These are phyloP conservation scores for Gracilaria caudata DNA, from an alignment of 23 red algal genomes.

Conservation along the genomic window DNA sequence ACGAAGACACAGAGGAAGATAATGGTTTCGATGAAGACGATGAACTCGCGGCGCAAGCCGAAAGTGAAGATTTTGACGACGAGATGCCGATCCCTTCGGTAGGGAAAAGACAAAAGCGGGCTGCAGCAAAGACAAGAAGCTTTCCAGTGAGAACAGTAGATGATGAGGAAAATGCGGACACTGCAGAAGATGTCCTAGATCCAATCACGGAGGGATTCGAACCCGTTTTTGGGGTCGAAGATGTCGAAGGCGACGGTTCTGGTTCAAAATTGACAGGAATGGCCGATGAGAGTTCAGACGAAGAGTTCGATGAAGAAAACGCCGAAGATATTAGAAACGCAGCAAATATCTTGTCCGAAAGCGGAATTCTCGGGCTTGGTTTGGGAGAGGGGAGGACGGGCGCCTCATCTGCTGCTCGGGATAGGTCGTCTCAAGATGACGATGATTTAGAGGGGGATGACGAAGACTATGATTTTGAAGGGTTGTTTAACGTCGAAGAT, in stretches of 20 bases:
- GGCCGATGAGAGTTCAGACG: constrained; percentile 21
- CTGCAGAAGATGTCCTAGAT: constrained; percentile 45
- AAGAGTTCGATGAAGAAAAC: constrained; percentile 40
- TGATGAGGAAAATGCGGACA: constrained; percentile 51
- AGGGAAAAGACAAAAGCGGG: constrained; percentile 6
- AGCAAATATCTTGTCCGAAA: constrained; percentile 55
- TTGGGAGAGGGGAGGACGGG: constrained; percentile 3
- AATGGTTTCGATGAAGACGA: constrained; percentile 48
- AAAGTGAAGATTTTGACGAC: constrained; percentile 51
- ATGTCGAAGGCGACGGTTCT: not conserved
- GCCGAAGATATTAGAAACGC: constrained; percentile 70
- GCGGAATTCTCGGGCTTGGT: constrained; percentile 64
- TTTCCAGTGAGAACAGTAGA: constrained; percentile 10
- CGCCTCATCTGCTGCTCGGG: not conserved
- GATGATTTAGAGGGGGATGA: constrained; percentile 18
- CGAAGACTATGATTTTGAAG: constrained; percentile 22
- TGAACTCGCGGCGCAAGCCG: constrained; percentile 40
- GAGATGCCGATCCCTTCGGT: constrained; percentile 11
- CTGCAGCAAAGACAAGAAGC: not conserved
- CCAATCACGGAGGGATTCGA: constrained; percentile 31
- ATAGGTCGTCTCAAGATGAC: not conserved
- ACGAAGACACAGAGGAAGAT: constrained; percentile 31
- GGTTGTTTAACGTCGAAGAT: constrained; percentile 32
- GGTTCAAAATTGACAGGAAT: not conserved
- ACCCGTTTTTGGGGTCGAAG: not conserved